Base-by-base conservation (phyloP, 805 yeast genomes). In the Jamesozyma spencerorum region DNA sequence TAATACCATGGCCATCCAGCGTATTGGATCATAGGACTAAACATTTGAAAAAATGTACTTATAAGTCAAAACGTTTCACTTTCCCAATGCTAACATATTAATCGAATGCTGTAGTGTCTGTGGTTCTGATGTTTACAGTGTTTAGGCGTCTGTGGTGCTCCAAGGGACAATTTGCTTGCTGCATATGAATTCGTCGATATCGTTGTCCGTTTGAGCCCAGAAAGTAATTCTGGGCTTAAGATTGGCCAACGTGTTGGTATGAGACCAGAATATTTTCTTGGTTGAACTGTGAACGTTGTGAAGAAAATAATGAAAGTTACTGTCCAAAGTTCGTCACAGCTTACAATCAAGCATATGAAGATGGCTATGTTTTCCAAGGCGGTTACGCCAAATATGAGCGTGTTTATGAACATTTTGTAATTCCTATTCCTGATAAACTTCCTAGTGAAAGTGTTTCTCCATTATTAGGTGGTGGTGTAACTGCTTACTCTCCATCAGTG, bases 171-270 rank as follows among this genome's bases (percentile, higher is more conserved):
- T 12, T 69, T 67, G 51, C 65, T 71, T 46, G 80, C 74, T 11
- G 86, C 85, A 24, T 85, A 80, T 57, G 85, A 79, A 57, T 69
- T 80, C 47, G 63, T 79, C 35, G 85, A 85, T 32, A 64, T 56
- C 29, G 80, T 79, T 22, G 66, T 74, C 17, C 69, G 65, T 28
- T 66, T 81, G 31, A 94, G 92, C 39, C 49, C 66, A 12, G 63
- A 71, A 27, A 76, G 82, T 48, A 59, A 62, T 7, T 50, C 58
- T 10, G 63, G 66, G 47, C 39, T 69, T 62, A 65, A 74, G 69
- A 56, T 79, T 18, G 94, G 94, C 40, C 81, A 85, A 48, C 68
- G 85, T 47, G 92, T 82, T 22, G 94, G 90, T 41, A 71, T 82
- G 94, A 94, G 49, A 90, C 92, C 20, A 78, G 74, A 53, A 66